phyloP scores from a whole-genome alignment of 108 stramenopile genomes.

The Skeletonema marinoi region DNA sequence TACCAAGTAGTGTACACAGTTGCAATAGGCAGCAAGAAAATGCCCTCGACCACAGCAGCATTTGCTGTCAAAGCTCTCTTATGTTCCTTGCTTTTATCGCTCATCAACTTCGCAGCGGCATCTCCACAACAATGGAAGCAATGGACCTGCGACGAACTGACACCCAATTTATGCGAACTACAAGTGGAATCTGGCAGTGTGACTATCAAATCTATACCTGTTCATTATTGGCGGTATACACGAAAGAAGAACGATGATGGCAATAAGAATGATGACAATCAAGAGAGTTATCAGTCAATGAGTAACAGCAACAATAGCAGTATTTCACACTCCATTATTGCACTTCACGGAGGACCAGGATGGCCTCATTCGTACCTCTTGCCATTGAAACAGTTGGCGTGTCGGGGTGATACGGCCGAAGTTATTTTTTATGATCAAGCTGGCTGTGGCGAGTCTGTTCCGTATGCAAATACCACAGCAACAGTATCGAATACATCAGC shows the following conservation, averaged over 20 bases:
- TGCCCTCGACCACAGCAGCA: no score
- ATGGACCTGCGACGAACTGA: constrained; percentile 41
- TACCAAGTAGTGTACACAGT: no score
- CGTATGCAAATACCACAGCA: background rate
- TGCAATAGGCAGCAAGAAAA: no score
- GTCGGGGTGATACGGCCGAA: constrained; percentile 28
- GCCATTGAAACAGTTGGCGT: constrained; percentile 55
- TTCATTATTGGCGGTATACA: constrained; percentile 34
- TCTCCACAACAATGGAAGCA: background rate
- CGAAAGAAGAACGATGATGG: background rate
- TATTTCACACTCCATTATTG: constrained; percentile 24
- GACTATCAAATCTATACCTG: constrained; percentile 13
- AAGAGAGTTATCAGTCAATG: no score
- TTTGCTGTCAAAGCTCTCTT: no score
- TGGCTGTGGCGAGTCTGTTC: constrained; percentile 45
- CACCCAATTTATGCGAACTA: constrained; percentile 37
- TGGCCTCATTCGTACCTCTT: constrained; percentile 49
- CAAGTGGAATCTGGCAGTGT: constrained; percentile 10
- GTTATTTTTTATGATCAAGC: constrained; percentile 63
- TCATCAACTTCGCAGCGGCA: background rate
- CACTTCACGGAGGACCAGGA: constrained; percentile 58
- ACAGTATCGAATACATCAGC: background rate
- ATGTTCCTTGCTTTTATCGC: no score
- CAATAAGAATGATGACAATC: no score
- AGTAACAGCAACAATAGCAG: background rate